Evolutionary conservation across 2,329 filamentous ascomycete species (phyloP).

Genomic region (Pseudofabraea citricarpa): DNA sequence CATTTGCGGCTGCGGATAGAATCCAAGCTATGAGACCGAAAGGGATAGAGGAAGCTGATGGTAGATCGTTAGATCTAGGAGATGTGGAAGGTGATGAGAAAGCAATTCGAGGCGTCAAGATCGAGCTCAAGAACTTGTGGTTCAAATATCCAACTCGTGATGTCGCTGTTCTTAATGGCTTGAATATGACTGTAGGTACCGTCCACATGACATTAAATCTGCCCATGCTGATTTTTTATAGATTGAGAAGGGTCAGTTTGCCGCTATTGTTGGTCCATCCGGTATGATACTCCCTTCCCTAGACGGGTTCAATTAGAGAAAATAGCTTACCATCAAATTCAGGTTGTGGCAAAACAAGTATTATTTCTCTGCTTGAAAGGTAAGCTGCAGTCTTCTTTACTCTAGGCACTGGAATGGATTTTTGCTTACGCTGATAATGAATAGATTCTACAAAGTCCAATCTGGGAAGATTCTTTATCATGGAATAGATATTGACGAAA

Average conservation of each 20-base stretch:
- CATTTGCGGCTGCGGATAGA: constrained; percentile 52
- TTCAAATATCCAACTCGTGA: constrained; percentile 54
- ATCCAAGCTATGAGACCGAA: constrained; percentile 38
- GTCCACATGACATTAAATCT: too few relatives aligned
- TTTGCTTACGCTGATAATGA: not conserved
- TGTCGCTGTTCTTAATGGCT: constrained; percentile 47
- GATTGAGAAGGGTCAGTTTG: constrained; percentile 60
- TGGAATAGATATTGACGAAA: constrained; percentile 47
- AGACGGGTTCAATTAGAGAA: not conserved
- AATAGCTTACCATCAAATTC: not conserved
- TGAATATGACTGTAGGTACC: constrained; percentile 44
- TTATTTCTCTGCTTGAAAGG: constrained; percentile 60
- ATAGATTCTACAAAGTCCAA: constrained; percentile 57
- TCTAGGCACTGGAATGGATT: not conserved
- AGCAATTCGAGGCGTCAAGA: constrained; percentile 34
- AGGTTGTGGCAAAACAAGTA: constrained; percentile 64
- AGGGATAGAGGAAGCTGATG: not conserved
- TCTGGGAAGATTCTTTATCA: constrained; percentile 59
- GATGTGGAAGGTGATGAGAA: constrained; percentile 24
- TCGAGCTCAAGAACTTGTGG: constrained; percentile 48
- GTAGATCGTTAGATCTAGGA: constrained; percentile 1
- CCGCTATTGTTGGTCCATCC: constrained; percentile 64
- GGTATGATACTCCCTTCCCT: constrained; percentile 30
- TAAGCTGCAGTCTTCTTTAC: not conserved
- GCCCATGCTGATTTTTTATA: not conserved